Evolutionary conservation across 345 rosid species (phyloP).

Genomic region (Populus davidiana): DNA sequence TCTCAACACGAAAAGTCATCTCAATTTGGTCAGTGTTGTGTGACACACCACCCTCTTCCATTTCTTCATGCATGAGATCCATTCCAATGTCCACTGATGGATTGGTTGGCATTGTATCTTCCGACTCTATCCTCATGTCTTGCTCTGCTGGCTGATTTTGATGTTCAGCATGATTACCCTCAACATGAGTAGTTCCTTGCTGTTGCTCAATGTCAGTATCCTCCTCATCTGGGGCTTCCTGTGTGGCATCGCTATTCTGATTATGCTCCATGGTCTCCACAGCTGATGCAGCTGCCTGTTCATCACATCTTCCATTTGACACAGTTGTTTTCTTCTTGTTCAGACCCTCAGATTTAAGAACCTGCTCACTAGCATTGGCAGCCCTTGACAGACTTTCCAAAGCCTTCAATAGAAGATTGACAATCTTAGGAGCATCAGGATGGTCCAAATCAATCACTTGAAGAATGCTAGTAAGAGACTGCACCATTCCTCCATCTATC

Average conservation of each 20-base stretch:
- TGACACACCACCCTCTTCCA: conserved; percentile 63
- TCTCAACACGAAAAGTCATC: conserved; percentile 76
- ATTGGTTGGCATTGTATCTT: conserved; percentile 50
- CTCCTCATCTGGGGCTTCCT: conserved; percentile 42
- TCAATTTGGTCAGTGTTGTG: conserved; percentile 64
- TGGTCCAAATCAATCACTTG: conserved; percentile 88
- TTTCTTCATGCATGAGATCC: conserved; percentile 83
- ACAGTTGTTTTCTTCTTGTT: conserved; percentile 56
- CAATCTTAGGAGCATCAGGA: conserved; percentile 91
- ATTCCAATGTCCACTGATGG: conserved; percentile 58
- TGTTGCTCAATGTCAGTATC: conserved; percentile 48
- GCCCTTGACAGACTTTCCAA: conserved; percentile 87
- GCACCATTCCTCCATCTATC: conserved; percentile 90
- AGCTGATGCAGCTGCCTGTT: conserved; percentile 41
- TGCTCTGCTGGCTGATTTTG: conserved; percentile 48
- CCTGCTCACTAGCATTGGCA: conserved; percentile 83
- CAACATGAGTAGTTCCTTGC: conserved; percentile 48
- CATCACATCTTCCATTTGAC: conserved; percentile 48
- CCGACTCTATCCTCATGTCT: conserved; percentile 71
- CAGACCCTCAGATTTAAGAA: conserved; percentile 54
- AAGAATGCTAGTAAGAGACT: conserved; percentile 71
- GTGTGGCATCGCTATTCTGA: conserved; percentile 45
- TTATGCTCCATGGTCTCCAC: conserved; percentile 45
- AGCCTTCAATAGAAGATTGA: conserved; percentile 77
- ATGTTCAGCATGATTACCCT: conserved; percentile 43